phyloP scores from a whole-genome alignment of 371 early-diverging fungal species.

The Blakeslea trispora region DNA sequence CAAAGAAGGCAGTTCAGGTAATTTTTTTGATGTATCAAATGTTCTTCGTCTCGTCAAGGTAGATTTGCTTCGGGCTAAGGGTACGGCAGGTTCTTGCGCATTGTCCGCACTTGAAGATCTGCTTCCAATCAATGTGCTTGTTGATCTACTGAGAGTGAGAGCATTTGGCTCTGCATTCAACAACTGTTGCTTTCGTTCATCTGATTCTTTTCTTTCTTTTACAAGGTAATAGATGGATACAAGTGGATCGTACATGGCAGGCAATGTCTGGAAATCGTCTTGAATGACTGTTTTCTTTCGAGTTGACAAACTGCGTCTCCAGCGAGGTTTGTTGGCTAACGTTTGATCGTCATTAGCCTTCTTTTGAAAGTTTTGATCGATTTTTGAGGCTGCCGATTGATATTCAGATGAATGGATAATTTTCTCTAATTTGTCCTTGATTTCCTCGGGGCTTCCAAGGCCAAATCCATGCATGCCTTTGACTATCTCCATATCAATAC shows the following conservation, averaged over 20 bases:
- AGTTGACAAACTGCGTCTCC: conserved; percentile 21
- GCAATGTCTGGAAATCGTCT: conserved; percentile 45
- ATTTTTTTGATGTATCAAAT: conserved; percentile 20
- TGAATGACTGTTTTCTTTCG: conserved; percentile 10
- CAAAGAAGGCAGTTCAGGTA: conserved; percentile 10
- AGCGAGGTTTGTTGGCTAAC: conserved; percentile 17
- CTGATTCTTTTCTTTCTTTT: conserved; percentile 62
- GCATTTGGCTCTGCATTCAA: conserved; percentile 13
- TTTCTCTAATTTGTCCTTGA: conserved; percentile 28
- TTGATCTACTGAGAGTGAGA: conserved; percentile 16
- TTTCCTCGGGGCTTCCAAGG: conserved; percentile 35
- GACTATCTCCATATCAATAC: conserved; percentile 40
- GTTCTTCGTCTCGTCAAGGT: conserved; percentile 18
- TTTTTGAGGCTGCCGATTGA: conserved; percentile 34
- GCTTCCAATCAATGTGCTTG: conserved; percentile 14
- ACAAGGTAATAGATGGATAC: conserved; percentile 89
- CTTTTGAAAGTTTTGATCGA: conserved; percentile 34
- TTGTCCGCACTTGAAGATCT: not conserved
- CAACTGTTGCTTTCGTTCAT: conserved; percentile 29
- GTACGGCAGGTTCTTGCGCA: not conserved
- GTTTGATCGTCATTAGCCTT: conserved; percentile 22
- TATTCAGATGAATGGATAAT: conserved; percentile 38
- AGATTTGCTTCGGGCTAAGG: not conserved
- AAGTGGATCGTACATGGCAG: conserved; percentile 65
- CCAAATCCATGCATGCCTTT: conserved; percentile 55